Evolutionary conservation across 1,284 basidiomycete species (phyloP), one percentile per base, ranked within the genome.

Genomic region (Trichosporon sp.): DNA sequence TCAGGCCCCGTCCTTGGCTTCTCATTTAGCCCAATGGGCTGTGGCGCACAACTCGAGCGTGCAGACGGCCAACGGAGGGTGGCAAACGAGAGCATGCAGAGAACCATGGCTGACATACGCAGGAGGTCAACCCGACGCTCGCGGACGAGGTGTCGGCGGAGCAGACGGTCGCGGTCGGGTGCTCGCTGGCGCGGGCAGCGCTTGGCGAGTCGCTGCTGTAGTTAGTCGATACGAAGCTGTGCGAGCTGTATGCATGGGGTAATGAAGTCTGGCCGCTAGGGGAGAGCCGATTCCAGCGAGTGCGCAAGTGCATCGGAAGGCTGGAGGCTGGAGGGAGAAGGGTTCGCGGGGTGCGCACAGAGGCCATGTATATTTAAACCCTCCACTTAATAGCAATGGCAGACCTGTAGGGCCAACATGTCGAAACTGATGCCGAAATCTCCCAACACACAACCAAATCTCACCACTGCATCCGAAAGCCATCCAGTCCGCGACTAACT

Each of bases 81-180:
- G 51, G 51, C 51, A 15, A 27, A 25, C 25, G 51, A 56, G 2
- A 12, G 21, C 21, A 56, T 56, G 51, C 11, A 15, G 12, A 11
- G 31, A n/a, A n/a, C n/a, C 15, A 68, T 29, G 51, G 62, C 71
- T 66, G 56, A 69, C 66, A 42, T n/a, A 13, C 60, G 65, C 34
- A 96, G 93, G 96, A 99, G 83, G 96, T 99, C 72, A 99, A 99
- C 84, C 97, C 97, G 8, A 91, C 92, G 1, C 87, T 99, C 18
- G 68, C 63, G 31, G 82, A 84, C 51, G 91, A 93, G 76, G 87
- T 85, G 44, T 90, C 90, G 38, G 93, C 91, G 11, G 84, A 89
- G 76, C 90, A 95, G 84, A 99, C 97, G 0, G 90, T 99, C 56
- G 90, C 92, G 27, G 90, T 98, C 25, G 97, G 96, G 1, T 95